Evolutionary conservation across 1,284 basidiomycete species (phyloP), one percentile per base, ranked within the genome.

Genomic region (Pterulicium gracile): DNA sequence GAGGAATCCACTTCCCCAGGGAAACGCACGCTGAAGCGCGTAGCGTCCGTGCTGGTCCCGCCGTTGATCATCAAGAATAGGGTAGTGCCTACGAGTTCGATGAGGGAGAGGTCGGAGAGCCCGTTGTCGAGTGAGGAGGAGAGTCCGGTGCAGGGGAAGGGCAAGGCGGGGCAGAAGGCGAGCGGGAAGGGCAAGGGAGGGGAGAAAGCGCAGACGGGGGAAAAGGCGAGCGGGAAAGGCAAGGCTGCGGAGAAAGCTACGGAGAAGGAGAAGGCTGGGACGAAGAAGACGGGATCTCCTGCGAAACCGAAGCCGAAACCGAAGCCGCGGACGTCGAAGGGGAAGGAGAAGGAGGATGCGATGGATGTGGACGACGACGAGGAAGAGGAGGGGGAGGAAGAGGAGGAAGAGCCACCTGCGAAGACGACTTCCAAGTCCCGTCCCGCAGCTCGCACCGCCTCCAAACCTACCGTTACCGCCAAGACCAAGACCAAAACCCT

Each of bases 111-210:
- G 22, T 43, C 55, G 3, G 27, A 45, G 12, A n/a, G n/a, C n/a
- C 47, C 53, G 15, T 49, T 52, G 19, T 44, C 52, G 34, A 50
- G 50, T 44, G 50, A 56, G 27, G 55, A 56, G 44, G 52, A 21
- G 43, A 46, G 32, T 21, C n/a, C 7, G 43, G 27, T 10, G 35
- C 45, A 15, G 51, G 18, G 14, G 45, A 53, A 44, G 45, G 45
- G 27, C 46, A 50, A 49, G 49, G 47, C 43, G 48, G 55, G 34
- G 42, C 51, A 39, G 42, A 58, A 45, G 36, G 50, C 50, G 45
- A 51, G 50, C 52, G 36, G 48, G 53, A 35, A 43, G 52, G 40
- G 44, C 43, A 39, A 10, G 42, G 19, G 12, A n/a, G 27, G n/a
- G 51, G 18, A 14, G 45, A 53, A 44, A 46, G 45, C 27, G 47